These are phyloP conservation scores for Excoecaria agallocha DNA, from an alignment of 345 rosid species.

Conservation along the genomic window DNA sequence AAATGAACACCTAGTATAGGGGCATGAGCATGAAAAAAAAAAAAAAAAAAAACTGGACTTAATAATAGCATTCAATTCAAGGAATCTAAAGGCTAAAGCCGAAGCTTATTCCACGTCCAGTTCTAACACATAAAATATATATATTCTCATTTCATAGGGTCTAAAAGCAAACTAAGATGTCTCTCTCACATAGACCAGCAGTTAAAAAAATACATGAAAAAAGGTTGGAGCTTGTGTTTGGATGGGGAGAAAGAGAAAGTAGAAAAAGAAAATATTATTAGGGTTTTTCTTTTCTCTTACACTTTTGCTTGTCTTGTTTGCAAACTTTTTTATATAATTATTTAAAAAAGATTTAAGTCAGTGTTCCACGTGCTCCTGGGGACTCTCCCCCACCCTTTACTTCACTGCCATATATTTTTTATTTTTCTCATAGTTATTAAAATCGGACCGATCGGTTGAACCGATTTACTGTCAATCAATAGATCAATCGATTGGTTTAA, in stretches of 20 bases:
- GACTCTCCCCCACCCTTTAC: conserved; percentile 23
- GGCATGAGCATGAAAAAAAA: too few relatives aligned
- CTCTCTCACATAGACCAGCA: too few relatives aligned
- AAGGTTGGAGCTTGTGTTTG: conserved; percentile 11
- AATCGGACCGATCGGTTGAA: too few relatives aligned
- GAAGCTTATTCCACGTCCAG: background rate
- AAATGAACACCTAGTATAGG: background rate
- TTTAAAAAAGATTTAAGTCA: conserved; percentile 32
- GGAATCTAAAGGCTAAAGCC: background rate
- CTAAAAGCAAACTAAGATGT: background rate
- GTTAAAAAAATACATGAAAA: background rate
- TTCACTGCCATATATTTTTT: conserved; percentile 17
- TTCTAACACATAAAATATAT: background rate
- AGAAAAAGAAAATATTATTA: background rate
- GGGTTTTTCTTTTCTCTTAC: too few relatives aligned
- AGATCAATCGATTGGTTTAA: too few relatives aligned
- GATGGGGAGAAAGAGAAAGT: background rate
- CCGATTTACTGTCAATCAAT: too few relatives aligned
- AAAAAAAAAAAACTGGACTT: background rate
- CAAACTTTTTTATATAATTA: conserved; percentile 9
- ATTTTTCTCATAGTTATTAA: too few relatives aligned
- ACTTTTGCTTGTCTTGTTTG: conserved; percentile 21
- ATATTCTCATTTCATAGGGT: background rate
- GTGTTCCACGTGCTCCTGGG: conserved; percentile 31
- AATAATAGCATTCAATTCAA: conserved; percentile 1